Conservation (phyloP, 495 filamentous ascomycete species). For the Lepraria neglecta region DNA sequence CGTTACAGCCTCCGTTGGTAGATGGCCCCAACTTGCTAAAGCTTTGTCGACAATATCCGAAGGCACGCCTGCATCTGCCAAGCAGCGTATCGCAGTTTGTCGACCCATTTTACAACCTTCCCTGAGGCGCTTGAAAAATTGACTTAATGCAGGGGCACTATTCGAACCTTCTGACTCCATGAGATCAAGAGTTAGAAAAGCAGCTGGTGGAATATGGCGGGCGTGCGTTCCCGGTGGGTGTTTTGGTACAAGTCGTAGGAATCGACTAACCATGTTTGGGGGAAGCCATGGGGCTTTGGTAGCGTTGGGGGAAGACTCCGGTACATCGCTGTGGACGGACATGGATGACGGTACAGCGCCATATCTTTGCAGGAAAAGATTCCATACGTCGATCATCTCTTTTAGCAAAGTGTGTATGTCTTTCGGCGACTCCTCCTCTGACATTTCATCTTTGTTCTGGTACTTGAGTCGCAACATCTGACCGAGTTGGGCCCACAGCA, state of each 20-base stretch:
- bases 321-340: neutral
- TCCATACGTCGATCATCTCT: constrained; percentile 15
- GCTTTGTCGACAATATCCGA: neutral
- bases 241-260: constrained; percentile 1
- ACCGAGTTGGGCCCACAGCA: constrained; percentile 21
- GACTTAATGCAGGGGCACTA: neutral
- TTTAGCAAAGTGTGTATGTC: neutral
- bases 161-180: neutral
- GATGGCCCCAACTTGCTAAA: neutral
- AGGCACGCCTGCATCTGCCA: neutral
- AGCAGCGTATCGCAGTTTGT: neutral
- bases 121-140: constrained; percentile 4
- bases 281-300: neutral
- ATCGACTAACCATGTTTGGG: neutral
- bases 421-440: neutral
- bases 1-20: neutral
- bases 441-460: neutral
- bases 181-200: neutral
- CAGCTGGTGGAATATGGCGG: constrained; percentile 1
- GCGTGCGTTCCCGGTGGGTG: neutral
- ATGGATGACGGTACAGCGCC: neutral
- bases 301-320: neutral
- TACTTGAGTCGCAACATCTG: constrained; percentile 4
- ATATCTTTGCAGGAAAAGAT: neutral
- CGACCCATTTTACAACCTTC: neutral